phyloP scores from a whole-genome alignment of 768 basidiomycete genomes.

The Mycena indigotica region DNA sequence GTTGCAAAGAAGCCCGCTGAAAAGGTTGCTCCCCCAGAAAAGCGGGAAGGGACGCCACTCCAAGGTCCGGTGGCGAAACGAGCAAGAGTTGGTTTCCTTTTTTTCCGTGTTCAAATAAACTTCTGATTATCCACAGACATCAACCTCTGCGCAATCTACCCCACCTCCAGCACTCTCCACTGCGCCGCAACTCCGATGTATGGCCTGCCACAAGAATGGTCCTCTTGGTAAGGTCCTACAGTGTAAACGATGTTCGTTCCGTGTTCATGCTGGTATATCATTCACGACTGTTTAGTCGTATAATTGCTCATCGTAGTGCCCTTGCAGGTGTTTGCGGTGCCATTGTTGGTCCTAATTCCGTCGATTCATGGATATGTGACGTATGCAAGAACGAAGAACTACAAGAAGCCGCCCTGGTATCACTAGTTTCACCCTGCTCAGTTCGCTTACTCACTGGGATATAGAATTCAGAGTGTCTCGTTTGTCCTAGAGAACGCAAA shows the following conservation, averaged over 20 bases:
- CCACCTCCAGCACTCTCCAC: slow-evolving; percentile 61
- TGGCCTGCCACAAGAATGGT: slow-evolving; percentile 74
- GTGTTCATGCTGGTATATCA: slow-evolving; percentile 73
- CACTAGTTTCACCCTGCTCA: slow-evolving; percentile 24
- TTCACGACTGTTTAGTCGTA: not conserved
- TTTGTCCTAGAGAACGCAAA: slow-evolving; percentile 69
- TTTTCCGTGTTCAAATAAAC: not conserved
- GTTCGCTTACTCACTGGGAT: slow-evolving; percentile 3
- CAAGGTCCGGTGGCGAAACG: slow-evolving; percentile 48
- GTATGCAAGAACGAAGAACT: slow-evolving; percentile 83
- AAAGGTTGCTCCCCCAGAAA: slow-evolving; percentile 58
- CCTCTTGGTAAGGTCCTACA: slow-evolving; percentile 77
- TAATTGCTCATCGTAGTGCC: slow-evolving; percentile 6
- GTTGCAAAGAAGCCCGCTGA: slow-evolving; percentile 54
- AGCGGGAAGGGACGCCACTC: slow-evolving; percentile 64
- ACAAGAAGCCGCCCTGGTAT: slow-evolving; percentile 79
- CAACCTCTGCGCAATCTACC: slow-evolving; percentile 54
- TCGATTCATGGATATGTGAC: slow-evolving; percentile 85
- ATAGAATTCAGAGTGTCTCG: slow-evolving; percentile 81
- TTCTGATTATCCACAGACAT: slow-evolving; percentile 39
- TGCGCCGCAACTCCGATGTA: slow-evolving; percentile 69
- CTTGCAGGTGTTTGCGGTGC: slow-evolving; percentile 67
- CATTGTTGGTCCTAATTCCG: slow-evolving; percentile 58
- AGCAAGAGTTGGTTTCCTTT: slow-evolving; percentile 42
- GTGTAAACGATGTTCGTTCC: slow-evolving; percentile 79